Base-by-base conservation (phyloP, 83 land plant genomes). In the Isoetes engelmannii region DNA sequence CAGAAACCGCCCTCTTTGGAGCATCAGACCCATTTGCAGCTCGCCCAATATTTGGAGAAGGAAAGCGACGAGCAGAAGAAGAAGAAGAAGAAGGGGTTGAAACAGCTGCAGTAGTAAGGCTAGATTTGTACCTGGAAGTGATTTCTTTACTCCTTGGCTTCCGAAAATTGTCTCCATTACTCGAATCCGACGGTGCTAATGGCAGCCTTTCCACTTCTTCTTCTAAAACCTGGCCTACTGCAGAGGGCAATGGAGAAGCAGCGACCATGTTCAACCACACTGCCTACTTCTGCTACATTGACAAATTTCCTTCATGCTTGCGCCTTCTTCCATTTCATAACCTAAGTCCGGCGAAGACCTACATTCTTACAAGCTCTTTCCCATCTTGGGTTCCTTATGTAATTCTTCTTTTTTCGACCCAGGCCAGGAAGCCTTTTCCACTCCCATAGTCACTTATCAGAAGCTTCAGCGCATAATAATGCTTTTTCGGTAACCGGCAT, bases 221-320 rank as follows among this genome's bases (percentile, higher is more conserved):
- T 18, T 42, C 62, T 59, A 10, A 8, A 7, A 37, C 62, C 28
- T 8, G 10, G 62, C 28, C 12, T 12, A 7, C 20, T 59, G 62
- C 28, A 18, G 62, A 59, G 8, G 62, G 28, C 20, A 37, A 18
- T 19, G 62, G 28, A 20, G 28, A 18, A 59, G 62, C 62, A 59
- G 62, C 62, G 62, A 59, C 62, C 62, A 59, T 59, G 62, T 19
- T 59, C 62, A 59, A 59, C 62, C 62, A 12, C 18, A 28, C 37
- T 28, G 37, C 37, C 37, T 28, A 28, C 37, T 28, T 28, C 37
- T 28, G 37, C 37, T 28, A 28, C 37, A 28, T 28, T 28, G 37
- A 28, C 37, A 28, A 28, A 28, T 28, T 28, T 28, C 37, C 37
- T 28, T 28, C 37, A 28, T 28, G 37, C 37, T 2, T 28, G 37